Base-by-base conservation (phyloP, 805 yeast species). In the Scheffersomyces ergatensis region DNA sequence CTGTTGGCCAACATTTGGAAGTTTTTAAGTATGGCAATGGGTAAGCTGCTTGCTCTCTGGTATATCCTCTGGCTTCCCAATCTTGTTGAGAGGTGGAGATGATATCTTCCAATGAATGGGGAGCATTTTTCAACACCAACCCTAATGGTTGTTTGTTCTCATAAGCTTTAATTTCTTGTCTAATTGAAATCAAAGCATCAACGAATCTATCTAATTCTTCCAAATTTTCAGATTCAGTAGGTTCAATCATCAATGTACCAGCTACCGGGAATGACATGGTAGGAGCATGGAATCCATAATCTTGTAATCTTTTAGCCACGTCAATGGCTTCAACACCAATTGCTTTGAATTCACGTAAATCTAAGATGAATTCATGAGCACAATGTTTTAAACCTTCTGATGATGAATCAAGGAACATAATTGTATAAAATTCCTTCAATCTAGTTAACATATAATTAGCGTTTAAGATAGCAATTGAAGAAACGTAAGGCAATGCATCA, bases 231-330 rank as follows among this genome's bases (percentile, higher is more conserved):
- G 93, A 83, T 68, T 93, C 99, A 3, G 99, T 93, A 44, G 99
- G 99, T 70, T 93, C 99, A 48, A 93, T 81, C 99, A 93, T 93
- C 53, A 93, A 76, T 2, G 99, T 93, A 47, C 95, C 96, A 4
- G 97, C 92, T 38, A 93, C 95, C 8, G 99, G 99, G 87, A 93
- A 93, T 2, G 98, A 93, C 87, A 93, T 83, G 19, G 99, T 93
- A 47, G 99, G 99, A 1, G 97, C 97, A 65, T 93, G 99, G 80
- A 93, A 93, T 0, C 98, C 97, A 62, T 92, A 93, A 67, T 93
- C 99, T 68, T 93, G 98, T 45, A 93, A 75, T 65, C 99, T 81
- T 72, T 93, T 93, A 42, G 99, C 98, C 44, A 93, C 82, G 62
- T 93, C 99, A 53, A 92, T 88, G 16, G 97, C 97, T 67, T 93